Base-by-base conservation (phyloP, 176 grass and related monocot genomes). In the Rhynchospora pubera region DNA sequence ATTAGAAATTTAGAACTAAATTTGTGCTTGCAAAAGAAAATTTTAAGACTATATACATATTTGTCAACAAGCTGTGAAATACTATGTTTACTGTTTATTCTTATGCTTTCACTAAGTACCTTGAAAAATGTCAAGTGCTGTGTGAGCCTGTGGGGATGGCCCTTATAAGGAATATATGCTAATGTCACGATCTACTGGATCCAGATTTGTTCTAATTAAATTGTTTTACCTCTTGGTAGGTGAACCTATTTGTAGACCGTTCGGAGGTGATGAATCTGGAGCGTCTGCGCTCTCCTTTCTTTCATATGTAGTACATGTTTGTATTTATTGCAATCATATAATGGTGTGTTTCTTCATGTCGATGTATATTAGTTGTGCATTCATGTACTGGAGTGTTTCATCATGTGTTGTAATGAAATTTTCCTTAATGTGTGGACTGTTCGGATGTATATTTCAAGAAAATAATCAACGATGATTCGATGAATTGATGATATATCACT, bases 211-310 rank as follows among this genome's bases (percentile, higher is more conserved):
- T 62, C 14, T 82, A 42, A 76, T 82, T 34, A 22, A 48, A 39
- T 63, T 34, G 34, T 45, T 62, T 76, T n/a, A 16, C 42, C 7
- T 26, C 32, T 70, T 68, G 18, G 28, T 69, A 98, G 92, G 96
- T 98, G 45, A 98, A 93, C 81, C 90, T 93, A 62, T 98, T 98
- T 44, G 90, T 91, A 0, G 87, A 94, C 26, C 91, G 90, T 79
- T 89, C 96, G 0, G 87, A 98, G 24, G 90, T 98, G 87, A 94
- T 93, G 87, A 91, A 91, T 82, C 78, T 98, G 39, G 96, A 98
- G 82, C 86, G 92, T 19, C 82, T 94, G 26, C 81, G 92, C 14
- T 91, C 58, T 83, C 79, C 68, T 50, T 79, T 63, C 34, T 46
- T 68, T 14, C 2, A 7, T 30, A 18, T 30, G 65, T 74, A 74